phyloP scores from a whole-genome alignment of 106 monocot genomes.

The Dioscorea alata region DNA sequence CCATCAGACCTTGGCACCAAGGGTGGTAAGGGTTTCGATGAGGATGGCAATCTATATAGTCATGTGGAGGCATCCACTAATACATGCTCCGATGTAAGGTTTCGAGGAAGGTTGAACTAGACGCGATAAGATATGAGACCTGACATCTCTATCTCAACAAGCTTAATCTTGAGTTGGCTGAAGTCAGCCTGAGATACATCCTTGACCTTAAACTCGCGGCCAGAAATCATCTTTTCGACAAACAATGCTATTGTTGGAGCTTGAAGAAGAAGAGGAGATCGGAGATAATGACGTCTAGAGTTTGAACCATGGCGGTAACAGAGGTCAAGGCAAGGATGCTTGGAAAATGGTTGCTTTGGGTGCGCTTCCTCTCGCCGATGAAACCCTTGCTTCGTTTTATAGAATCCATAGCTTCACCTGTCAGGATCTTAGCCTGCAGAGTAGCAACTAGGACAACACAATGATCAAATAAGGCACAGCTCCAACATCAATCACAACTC shows the following conservation, averaged over 20 bases:
- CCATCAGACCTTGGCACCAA: slow-evolving; percentile 90
- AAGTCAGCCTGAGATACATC: slow-evolving; percentile 87
- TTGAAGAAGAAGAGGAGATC: neutral
- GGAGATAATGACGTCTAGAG: no score
- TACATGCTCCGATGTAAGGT: slow-evolving; percentile 62
- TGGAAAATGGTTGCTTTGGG: no score
- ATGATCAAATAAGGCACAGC: no score
- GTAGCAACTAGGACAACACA: no score
- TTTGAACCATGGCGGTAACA: no score
- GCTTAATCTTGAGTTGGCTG: slow-evolving; percentile 85
- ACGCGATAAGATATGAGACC: slow-evolving; percentile 71
- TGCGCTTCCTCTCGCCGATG: no score
- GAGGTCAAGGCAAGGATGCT: no score
- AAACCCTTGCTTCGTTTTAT: no score
- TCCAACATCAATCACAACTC: no score
- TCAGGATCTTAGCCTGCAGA: no score
- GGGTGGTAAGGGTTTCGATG: slow-evolving; percentile 76
- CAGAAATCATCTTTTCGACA: slow-evolving; percentile 72
- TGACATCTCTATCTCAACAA: slow-evolving; percentile 93
- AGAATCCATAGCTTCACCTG: no score
- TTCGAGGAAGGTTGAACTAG: slow-evolving; percentile 70
- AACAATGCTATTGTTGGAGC: slow-evolving; percentile 31
- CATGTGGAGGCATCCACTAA: slow-evolving; percentile 88
- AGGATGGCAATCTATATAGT: slow-evolving; percentile 89
- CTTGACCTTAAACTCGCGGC: slow-evolving; percentile 87